Evolutionary conservation across 768 basidiomycete genomes (phyloP).

Genomic region (Leccinum fibrillosum): DNA sequence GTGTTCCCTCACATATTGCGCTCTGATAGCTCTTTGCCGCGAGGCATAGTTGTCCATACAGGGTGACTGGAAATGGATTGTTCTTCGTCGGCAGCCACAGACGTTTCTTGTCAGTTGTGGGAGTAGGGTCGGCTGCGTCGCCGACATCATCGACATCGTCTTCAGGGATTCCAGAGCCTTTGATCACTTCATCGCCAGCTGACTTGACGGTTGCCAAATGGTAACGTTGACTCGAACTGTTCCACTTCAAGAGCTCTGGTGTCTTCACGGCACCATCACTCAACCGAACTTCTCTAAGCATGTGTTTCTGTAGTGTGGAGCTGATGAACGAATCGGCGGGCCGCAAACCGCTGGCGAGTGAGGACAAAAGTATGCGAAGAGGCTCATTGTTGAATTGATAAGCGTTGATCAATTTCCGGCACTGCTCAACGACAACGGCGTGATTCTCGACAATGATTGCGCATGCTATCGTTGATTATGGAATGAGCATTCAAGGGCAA

Average conservation of each 20-base stretch:
- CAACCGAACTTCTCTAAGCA: conserved; percentile 75
- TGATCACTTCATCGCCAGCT: conserved; percentile 18
- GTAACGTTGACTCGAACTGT: conserved; percentile 55
- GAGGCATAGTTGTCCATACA: conserved; percentile 85
- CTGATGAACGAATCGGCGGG: conserved; percentile 76
- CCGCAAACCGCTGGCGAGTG: conserved; percentile 66
- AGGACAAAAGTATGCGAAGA: conserved; percentile 69
- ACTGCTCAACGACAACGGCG: conserved; percentile 64
- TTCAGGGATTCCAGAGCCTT: conserved; percentile 21
- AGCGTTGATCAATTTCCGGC: conserved; percentile 66
- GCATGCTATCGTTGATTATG: conserved; percentile 52
- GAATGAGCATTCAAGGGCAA: not conserved
- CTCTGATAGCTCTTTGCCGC: conserved; percentile 86
- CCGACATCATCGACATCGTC: conserved; percentile 35
- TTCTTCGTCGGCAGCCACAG: conserved; percentile 58
- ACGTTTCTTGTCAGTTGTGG: conserved; percentile 22
- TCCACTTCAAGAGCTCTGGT: conserved; percentile 62
- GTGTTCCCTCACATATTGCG: conserved; percentile 69
- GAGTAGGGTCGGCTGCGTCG: conserved; percentile 11
- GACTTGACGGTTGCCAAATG: conserved; percentile 35
- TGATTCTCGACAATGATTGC: conserved; percentile 58
- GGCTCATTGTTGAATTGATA: conserved; percentile 90
- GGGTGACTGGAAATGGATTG: conserved; percentile 64
- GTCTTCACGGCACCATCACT: conserved; percentile 63
- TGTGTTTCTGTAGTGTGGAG: conserved; percentile 77